Conservation (phyloP, 2,329 filamentous ascomycete genomes). For the Thelonectria rubi region DNA sequence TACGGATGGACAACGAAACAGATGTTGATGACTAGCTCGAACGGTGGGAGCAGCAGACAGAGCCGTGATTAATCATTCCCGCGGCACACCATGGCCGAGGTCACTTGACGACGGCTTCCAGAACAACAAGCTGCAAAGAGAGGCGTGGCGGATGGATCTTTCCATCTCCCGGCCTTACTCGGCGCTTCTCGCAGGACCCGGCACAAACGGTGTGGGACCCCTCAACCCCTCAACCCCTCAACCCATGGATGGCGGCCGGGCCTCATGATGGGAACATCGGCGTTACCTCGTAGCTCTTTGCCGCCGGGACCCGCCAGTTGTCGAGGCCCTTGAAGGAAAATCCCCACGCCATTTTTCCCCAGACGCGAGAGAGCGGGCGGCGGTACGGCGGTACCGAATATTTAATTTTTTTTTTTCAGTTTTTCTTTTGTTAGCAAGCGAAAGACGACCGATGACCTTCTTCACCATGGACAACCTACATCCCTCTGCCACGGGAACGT, state of each 20-base stretch:
- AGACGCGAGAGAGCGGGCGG: constrained; percentile 34
- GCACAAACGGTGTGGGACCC: constrained; percentile 39
- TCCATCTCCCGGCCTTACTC: constrained; percentile 45
- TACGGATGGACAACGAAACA: no score
- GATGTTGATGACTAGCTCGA: no score
- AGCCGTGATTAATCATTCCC: no score
- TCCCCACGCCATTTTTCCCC: constrained; percentile 45
- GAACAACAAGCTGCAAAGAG: neutral
- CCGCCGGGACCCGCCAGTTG: constrained; percentile 25
- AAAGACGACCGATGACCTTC: neutral
- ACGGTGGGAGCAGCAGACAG: no score
- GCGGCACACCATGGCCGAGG: no score
- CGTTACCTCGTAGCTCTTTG: constrained; percentile 46
- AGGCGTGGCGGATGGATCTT: constrained; percentile 18
- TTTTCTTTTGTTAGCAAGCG: constrained; percentile 5
- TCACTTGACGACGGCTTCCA: no score
- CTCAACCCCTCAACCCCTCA: constrained; percentile 24
- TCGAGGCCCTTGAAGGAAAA: neutral
- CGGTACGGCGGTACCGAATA: constrained; percentile 27
- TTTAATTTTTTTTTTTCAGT: no score
- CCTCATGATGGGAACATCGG: constrained; percentile 34
- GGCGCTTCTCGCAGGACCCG: constrained; percentile 45
- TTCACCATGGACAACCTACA: no score
- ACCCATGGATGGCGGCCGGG: no score
- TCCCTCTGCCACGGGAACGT: neutral